Conservation (phyloP, 192 early-diverging fungal genomes). For the Podila epigama region DNA sequence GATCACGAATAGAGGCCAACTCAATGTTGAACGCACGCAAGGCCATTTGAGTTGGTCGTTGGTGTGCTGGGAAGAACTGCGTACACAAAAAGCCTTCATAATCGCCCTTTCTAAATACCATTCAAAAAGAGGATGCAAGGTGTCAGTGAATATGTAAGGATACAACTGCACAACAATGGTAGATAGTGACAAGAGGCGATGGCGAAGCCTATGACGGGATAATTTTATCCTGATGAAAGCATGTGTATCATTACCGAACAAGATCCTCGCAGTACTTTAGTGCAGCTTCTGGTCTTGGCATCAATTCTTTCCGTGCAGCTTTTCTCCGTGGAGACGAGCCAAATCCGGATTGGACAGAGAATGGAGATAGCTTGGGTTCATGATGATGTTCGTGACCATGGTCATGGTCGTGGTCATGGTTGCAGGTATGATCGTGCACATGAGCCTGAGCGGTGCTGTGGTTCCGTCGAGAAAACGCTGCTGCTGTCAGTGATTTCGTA, state of each 20-base stretch:
- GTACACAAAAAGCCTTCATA: conserved; percentile 47
- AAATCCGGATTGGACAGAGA: conserved; percentile 14
- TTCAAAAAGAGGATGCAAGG: too few relatives aligned
- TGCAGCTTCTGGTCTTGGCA: conserved; percentile 16
- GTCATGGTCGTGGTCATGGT: conserved; percentile 22
- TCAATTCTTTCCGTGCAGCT: not conserved
- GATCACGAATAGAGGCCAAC: conserved; percentile 79
- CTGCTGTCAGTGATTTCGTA: too few relatives aligned
- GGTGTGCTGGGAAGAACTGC: conserved; percentile 72
- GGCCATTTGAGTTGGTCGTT: conserved; percentile 75
- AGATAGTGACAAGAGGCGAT: too few relatives aligned
- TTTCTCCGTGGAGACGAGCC: not conserved
- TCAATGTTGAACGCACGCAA: conserved; percentile 93
- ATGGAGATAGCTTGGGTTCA: conserved; percentile 29
- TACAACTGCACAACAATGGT: too few relatives aligned
- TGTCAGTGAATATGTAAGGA: too few relatives aligned
- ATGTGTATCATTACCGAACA: conserved; percentile 28
- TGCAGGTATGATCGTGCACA: conserved; percentile 34
- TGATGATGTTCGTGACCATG: conserved; percentile 21
- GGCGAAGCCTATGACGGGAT: too few relatives aligned
- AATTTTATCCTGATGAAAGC: too few relatives aligned
- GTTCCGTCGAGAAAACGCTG: not conserved
- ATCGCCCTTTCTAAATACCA: conserved; percentile 20
- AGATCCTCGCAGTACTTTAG: conserved; percentile 41
- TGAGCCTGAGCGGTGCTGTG: conserved; percentile 10